Evolutionary conservation across 2,329 filamentous ascomycete genomes (phyloP).

Genomic region (Xylaria sp.): DNA sequence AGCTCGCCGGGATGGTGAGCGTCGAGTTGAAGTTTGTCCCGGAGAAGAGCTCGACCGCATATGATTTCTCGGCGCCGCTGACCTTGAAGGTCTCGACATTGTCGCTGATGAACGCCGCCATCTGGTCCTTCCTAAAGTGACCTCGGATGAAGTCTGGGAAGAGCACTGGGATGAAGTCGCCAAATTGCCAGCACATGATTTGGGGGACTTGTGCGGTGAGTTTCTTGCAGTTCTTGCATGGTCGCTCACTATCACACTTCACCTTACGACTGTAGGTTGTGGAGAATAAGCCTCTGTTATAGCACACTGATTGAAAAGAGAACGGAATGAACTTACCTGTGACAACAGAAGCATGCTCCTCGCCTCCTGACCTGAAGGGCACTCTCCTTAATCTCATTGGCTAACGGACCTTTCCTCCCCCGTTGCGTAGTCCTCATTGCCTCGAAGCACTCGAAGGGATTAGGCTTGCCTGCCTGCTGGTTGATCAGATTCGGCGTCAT

Average conservation of each 20-base stretch:
- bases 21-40: conserved; percentile 48
- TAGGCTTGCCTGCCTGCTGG: conserved; percentile 52
- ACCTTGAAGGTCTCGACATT: conserved; percentile 51
- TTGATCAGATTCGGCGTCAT: conserved; percentile 57
- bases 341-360: conserved; percentile 63
- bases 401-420: conserved; percentile 59
- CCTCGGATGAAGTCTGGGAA: conserved; percentile 56
- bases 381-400: conserved; percentile 56
- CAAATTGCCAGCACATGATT: conserved; percentile 62
- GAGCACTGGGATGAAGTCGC: conserved; percentile 55
- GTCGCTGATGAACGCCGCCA: conserved; percentile 51
- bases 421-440: conserved; percentile 55
- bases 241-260: conserved; percentile 57
- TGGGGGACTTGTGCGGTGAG: conserved; percentile 53
- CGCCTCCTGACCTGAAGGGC: conserved; percentile 57
- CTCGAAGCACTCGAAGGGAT: conserved; percentile 59
- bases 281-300: background rate
- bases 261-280: conserved; percentile 53
- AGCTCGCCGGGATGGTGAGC: conserved; percentile 52
- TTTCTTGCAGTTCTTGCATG: conserved; percentile 60
- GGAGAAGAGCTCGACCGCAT: conserved; percentile 52
- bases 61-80: conserved; percentile 45
- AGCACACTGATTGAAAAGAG: background rate
- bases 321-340: conserved; percentile 33
- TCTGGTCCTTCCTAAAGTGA: conserved; percentile 55